Evolutionary conservation across 192 early-diverging fungal species (phyloP).

Genomic region (Ambispora gerdemannii): DNA sequence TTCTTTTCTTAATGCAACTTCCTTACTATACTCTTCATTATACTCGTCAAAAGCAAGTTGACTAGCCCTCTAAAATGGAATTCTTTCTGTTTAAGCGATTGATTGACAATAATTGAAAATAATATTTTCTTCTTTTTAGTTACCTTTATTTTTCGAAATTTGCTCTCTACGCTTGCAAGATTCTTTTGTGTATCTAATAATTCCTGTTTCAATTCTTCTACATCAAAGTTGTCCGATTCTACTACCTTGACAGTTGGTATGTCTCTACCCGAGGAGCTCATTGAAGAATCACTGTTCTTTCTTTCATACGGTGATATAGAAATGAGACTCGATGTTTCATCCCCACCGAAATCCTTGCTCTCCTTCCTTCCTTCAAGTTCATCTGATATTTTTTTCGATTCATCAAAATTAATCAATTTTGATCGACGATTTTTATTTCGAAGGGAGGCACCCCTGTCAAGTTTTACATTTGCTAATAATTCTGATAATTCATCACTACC

Average conservation of each 20-base stretch:
- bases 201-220: conserved; percentile 30
- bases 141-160: conserved; percentile 42
- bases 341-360: background rate
- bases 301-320: background rate
- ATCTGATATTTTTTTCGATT: background rate
- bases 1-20: conserved; percentile 30
- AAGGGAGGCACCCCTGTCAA: background rate
- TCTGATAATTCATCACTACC: background rate
- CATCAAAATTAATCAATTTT: background rate
- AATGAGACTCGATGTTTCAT: background rate
- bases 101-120: background rate
- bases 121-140: background rate
- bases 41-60: conserved; percentile 38
- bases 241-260: background rate
- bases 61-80: conserved; percentile 40
- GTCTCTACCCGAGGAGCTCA: conserved; percentile 17
- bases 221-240: conserved; percentile 7
- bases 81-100: conserved; percentile 12
- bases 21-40: conserved; percentile 44
- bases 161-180: conserved; percentile 30
- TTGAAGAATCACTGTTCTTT: conserved; percentile 15
- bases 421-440: background rate
- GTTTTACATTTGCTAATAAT: background rate
- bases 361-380: background rate
- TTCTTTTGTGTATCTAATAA: conserved; percentile 31